Evolutionary conservation across 1,284 basidiomycete species (phyloP).

Genomic region (Cutaneotrichosporon cavernicola): DNA sequence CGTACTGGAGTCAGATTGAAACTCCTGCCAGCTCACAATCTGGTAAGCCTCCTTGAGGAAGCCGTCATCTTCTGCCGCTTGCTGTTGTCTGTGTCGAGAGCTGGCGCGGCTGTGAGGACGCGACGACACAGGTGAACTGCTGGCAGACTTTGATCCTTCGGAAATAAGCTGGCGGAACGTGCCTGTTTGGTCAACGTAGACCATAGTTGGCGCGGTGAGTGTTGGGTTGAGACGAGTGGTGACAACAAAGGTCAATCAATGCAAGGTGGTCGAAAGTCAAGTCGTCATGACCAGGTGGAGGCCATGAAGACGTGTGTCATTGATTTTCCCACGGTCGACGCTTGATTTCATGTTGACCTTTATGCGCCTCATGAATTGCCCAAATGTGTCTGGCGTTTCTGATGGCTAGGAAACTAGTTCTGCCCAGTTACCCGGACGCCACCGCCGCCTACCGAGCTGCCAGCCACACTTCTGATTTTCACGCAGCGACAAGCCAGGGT

Average conservation of each 20-base stretch:
- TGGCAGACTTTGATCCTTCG: conserved; percentile 16
- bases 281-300: not conserved
- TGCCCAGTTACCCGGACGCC: too few relatives aligned
- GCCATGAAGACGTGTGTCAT: not conserved
- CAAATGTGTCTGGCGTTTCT: too few relatives aligned
- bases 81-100: not conserved
- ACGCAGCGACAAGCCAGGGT: too few relatives aligned
- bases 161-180: conserved; percentile 28
- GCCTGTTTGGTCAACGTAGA: conserved; percentile 32
- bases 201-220: conserved; percentile 15
- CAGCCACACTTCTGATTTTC: too few relatives aligned
- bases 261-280: too few relatives aligned
- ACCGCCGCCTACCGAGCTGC: too few relatives aligned
- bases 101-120: conserved; percentile 24
- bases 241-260: not conserved
- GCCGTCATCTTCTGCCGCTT: conserved; percentile 28
- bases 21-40: conserved; percentile 37
- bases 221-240: not conserved
- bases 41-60: conserved; percentile 52
- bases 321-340: too few relatives aligned
- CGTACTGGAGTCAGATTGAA: conserved; percentile 32
- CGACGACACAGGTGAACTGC: conserved; percentile 12
- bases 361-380: too few relatives aligned
- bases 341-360: too few relatives aligned
- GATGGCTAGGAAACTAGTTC: too few relatives aligned